Base-by-base conservation (phyloP, 139 green algal species). In the Coelastrella sp. region DNA sequence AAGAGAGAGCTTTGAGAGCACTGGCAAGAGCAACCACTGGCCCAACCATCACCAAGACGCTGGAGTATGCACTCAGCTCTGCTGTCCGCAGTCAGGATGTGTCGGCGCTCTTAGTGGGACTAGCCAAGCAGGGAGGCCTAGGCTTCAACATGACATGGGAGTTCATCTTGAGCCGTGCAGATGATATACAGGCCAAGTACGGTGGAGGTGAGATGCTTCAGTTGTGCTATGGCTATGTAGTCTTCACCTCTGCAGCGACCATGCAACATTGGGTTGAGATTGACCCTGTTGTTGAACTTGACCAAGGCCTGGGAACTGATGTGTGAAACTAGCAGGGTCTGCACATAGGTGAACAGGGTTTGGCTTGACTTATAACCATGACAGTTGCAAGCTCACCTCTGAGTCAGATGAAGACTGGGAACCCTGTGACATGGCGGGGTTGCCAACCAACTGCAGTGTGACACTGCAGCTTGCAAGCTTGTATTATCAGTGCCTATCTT, bases 71-170 rank as follows among this genome's bases (percentile, higher is more conserved):
- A 9, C 82, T 91, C 24, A 57, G 35, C 9, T 25, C 87, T 20
- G 27, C 58, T 22, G 75, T 93, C 7, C 87, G 85, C 74, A 90
- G 19, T 25, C 87, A 92, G 68, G 91, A 93, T 74, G 56, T 93
- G 24, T 73, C 66, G 5, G 17, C 20, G 7, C 57, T 93, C 25
- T 70, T 93, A 49, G n/a, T 72, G 8, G 17, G 19, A 9, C 61
- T 93, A 19, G 91, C 78, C 61, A 24, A 19, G 49, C 88, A 87
- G 14, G 88, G 91, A 17, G 91, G 91, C 24, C 14, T 81, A 19
- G 72, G 88, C 9, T 84, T 87, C 63, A 74, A 81, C 83, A 24
- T 87, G 27, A 92, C 91, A 8, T 93, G 91, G 91, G 25, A 92
- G 58, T 93, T 93, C 73, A 66, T 93, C 6, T 56, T 91, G 3